phyloP scores from a whole-genome alignment of 169 alveolate genomes.

The Eimeria praecox region DNA sequence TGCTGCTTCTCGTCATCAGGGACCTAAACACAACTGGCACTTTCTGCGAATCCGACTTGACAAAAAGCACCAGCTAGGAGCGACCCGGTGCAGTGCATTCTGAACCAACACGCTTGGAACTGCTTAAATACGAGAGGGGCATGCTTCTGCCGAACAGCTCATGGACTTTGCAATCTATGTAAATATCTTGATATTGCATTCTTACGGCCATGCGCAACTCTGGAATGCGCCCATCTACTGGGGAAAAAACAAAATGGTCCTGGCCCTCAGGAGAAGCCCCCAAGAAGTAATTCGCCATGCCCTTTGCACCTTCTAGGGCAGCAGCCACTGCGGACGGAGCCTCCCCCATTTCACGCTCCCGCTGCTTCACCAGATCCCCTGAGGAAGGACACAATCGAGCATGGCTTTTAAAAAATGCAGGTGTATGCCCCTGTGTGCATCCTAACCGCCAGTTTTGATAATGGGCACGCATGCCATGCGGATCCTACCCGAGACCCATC shows the following conservation, averaged over 20 bases:
- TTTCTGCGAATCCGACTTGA: neutral
- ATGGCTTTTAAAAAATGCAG: neutral
- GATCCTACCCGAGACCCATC: constrained; percentile 84
- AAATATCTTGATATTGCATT: neutral
- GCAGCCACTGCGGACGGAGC: constrained; percentile 71
- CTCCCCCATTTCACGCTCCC: constrained; percentile 78
- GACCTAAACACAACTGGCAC: constrained; percentile 80
- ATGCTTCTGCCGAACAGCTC: neutral
- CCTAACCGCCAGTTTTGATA: neutral
- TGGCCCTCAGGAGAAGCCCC: constrained; percentile 78
- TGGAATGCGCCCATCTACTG: constrained; percentile 78
- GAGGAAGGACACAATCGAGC: neutral
- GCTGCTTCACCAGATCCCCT: constrained; percentile 68
- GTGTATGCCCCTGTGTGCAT: neutral
- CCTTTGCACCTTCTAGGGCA: constrained; percentile 80
- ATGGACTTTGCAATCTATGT: neutral
- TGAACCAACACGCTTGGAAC: neutral
- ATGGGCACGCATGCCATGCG: neutral
- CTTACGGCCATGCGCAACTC: constrained; percentile 79
- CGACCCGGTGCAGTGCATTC: neutral
- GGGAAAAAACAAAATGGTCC: constrained; percentile 74
- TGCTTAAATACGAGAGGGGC: neutral
- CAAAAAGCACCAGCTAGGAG: neutral
- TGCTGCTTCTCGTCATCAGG: constrained; percentile 89
- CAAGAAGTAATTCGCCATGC: constrained; percentile 76